Evolutionary conservation across 2,329 filamentous ascomycete genomes (phyloP), one percentile per base, ranked within the genome.

Genomic region (Ophiostoma australiae): DNA sequence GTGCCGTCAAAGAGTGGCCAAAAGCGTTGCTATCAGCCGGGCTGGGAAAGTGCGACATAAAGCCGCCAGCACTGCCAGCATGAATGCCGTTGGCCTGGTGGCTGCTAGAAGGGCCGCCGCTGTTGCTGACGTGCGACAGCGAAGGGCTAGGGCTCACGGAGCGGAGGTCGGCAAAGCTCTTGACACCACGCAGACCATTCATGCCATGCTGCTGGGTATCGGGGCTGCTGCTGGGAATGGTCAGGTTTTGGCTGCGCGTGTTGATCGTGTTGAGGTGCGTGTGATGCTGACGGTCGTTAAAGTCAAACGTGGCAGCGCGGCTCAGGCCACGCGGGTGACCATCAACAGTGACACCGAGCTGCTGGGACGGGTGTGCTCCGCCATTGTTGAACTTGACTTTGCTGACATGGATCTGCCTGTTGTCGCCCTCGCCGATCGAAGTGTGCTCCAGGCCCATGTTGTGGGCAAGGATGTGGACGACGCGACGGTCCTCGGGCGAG

Each of bases 281-380:
- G 35, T 71, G 70, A 13, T 75, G 74, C n/a, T 74, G 75, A 87
- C 89, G 68, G 73, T 90, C 91, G 74, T 92, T 93, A 80, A 98
- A 98, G 80, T 98, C 95, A 75, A 96, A 97, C 1, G 95, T 98
- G n/a, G 95, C 95, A 20, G 95, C 94, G 73, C 95, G 90, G 82
- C 93, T 97, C 48, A 99, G 84, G 4, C 90, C 91, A 73, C 94
- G 91, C 75, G 94, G 90, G 76, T 93, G 90, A 71, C 91, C 88
- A 74, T 97, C 92, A 69, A 89, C 83, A 31, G 88, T 87, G 72
- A 91, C 89, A 71, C 89, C 89, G 1, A 87, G 84, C 31, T 89
- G 83, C 83, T 89, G 80, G 76, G 76, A 76, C 55, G 20, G 67
- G 76, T 73, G 72, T 71, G 74, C 63, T 11, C 63, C 35, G n/a